These are phyloP conservation scores for Alternaria sp. DNA, from an alignment of 2,329 filamentous ascomycete genomes.

Conservation along the genomic window DNA sequence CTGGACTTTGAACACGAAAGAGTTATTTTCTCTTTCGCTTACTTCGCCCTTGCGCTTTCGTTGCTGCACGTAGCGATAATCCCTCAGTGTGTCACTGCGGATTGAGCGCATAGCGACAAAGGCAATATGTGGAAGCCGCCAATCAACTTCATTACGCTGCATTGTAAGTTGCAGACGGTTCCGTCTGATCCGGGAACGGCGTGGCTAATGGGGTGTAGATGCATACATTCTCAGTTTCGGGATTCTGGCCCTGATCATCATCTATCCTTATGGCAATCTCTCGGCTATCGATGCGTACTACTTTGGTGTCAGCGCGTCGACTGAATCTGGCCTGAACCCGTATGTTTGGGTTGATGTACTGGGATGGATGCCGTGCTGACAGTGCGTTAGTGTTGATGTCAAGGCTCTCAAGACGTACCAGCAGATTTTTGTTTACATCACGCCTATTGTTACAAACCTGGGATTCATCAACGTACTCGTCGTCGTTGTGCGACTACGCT, in stretches of 20 bases:
- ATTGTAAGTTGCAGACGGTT: slow-evolving; percentile 62
- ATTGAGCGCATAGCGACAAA: neutral
- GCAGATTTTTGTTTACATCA: slow-evolving; percentile 53
- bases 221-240: slow-evolving; percentile 78
- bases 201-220: slow-evolving; percentile 56
- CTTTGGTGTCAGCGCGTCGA: slow-evolving; percentile 81
- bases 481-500: slow-evolving; percentile 91
- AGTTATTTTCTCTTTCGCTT: neutral
- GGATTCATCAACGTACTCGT: slow-evolving; percentile 66
- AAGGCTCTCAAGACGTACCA: slow-evolving; percentile 56
- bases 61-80: neutral
- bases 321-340: slow-evolving; percentile 93
- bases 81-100: neutral
- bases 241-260: slow-evolving; percentile 77
- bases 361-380: slow-evolving; percentile 13
- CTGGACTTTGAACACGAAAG: neutral
- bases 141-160: slow-evolving; percentile 78
- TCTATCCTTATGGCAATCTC: slow-evolving; percentile 71
- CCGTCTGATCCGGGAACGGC: neutral
- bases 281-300: slow-evolving; percentile 87
- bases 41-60: neutral
- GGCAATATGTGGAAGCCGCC: slow-evolving; percentile 13
- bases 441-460: slow-evolving; percentile 46
- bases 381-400: slow-evolving; percentile 51
- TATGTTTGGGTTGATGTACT: slow-evolving; percentile 26